Evolutionary conservation across 1,284 basidiomycete species (phyloP).

Genomic region (Lignosus rhinocerotis): DNA sequence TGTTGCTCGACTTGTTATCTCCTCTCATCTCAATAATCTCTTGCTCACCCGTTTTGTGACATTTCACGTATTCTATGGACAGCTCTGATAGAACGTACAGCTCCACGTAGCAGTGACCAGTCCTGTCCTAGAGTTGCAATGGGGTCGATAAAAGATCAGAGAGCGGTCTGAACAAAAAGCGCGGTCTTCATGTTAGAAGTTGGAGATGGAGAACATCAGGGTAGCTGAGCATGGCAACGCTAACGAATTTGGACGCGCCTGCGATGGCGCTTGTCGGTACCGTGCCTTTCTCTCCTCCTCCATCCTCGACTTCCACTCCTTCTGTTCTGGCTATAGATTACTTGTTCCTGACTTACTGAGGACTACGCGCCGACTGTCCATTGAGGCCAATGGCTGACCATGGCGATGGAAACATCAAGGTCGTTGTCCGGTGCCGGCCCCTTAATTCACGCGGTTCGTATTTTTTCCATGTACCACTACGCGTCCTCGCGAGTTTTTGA

Average conservation of each 20-base stretch:
- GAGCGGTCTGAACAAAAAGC: too few relatives aligned
- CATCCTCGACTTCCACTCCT: slow-evolving; percentile 13
- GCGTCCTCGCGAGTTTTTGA: slow-evolving; percentile 12
- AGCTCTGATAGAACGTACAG: too few relatives aligned
- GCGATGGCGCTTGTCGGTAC: slow-evolving; percentile 2
- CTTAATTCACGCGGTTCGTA: slow-evolving; percentile 87
- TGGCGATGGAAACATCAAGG: slow-evolving; percentile 90
- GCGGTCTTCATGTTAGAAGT: too few relatives aligned
- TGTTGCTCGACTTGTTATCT: too few relatives aligned
- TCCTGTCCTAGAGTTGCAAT: too few relatives aligned
- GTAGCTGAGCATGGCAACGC: slow-evolving; percentile 9
- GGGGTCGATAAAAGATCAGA: too few relatives aligned
- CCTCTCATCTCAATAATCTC: too few relatives aligned
- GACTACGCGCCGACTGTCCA: not conserved
- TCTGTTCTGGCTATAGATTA: slow-evolving; percentile 16
- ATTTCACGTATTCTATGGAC: too few relatives aligned
- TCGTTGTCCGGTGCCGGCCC: slow-evolving; percentile 94
- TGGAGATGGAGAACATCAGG: not conserved
- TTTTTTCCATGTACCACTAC: slow-evolving; percentile 3
- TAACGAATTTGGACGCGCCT: slow-evolving; percentile 6
- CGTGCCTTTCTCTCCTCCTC: slow-evolving; percentile 7
- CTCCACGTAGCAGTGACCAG: too few relatives aligned
- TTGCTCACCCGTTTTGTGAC: too few relatives aligned
- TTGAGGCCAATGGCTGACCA: slow-evolving; percentile 52
- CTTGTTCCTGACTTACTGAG: slow-evolving; percentile 2